Evolutionary conservation across 805 yeast genomes (phyloP).

Genomic region (Candida dendrica): DNA sequence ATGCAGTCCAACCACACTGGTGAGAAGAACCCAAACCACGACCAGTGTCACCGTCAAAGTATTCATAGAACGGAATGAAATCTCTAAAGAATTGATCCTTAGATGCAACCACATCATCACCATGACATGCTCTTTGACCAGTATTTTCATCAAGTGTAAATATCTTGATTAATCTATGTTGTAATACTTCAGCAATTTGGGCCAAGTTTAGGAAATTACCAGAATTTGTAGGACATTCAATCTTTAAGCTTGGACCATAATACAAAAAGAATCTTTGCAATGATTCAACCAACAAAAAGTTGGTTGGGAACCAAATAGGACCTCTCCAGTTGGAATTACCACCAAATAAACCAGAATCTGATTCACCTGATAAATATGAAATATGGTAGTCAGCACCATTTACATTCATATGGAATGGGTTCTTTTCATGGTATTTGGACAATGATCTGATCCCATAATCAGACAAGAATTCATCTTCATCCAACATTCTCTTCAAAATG

Average conservation of each 20-base stretch:
- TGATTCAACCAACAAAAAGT: constrained; percentile 78
- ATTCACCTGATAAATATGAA: constrained; percentile 78
- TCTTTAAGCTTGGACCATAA: constrained; percentile 79
- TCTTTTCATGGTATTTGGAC: constrained; percentile 76
- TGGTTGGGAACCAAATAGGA: constrained; percentile 94
- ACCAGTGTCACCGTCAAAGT: constrained; percentile 91
- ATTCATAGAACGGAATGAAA: constrained; percentile 74
- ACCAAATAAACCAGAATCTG: constrained; percentile 90
- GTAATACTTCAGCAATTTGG: constrained; percentile 85
- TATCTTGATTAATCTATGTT: constrained; percentile 74
- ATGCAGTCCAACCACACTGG: constrained; percentile 95
- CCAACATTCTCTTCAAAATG: constrained; percentile 73
- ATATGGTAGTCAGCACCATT: constrained; percentile 67
- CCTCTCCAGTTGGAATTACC: constrained; percentile 98
- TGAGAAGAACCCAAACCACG: constrained; percentile 90
- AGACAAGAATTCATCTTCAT: constrained; percentile 79
- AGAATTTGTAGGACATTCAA: constrained; percentile 83
- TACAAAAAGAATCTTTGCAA: constrained; percentile 81
- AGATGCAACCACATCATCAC: constrained; percentile 51
- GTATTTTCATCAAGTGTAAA: constrained; percentile 60
- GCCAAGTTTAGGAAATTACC: constrained; percentile 73
- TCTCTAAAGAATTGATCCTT: constrained; percentile 69
- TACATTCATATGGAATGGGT: constrained; percentile 82
- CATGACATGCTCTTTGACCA: constrained; percentile 72
- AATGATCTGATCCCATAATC: constrained; percentile 82